These are phyloP conservation scores for Lipomyces chichibuensis DNA, from an alignment of 805 yeast genomes.

Conservation along the genomic window DNA sequence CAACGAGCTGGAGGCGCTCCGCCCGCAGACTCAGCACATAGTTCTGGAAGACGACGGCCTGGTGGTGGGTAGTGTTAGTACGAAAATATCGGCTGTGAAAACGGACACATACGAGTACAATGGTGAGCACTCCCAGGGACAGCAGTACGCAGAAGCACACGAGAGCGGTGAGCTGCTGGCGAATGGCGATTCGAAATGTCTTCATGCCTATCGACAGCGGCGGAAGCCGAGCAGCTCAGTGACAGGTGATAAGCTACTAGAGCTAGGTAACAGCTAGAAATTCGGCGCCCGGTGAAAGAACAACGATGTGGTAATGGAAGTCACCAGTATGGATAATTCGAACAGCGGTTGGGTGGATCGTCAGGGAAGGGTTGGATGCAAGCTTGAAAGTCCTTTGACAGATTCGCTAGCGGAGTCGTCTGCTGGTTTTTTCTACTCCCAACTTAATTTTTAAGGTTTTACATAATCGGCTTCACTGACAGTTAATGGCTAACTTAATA, in stretches of 20 bases:
- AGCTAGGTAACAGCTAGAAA: neutral
- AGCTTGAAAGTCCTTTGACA: too few species aligned
- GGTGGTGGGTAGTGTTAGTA: constrained; percentile 58
- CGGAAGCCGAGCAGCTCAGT: too few species aligned
- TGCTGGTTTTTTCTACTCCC: neutral
- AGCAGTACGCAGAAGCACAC: constrained; percentile 67
- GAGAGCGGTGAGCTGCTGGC: constrained; percentile 69
- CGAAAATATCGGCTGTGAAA: neutral
- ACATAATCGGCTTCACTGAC: too few species aligned
- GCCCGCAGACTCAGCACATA: constrained; percentile 65
- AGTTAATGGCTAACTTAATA: too few species aligned
- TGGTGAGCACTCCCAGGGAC: constrained; percentile 67
- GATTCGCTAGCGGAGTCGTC: neutral
- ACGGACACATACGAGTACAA: constrained; percentile 56
- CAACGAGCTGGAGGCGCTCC: constrained; percentile 73
- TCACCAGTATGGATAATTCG: too few species aligned
- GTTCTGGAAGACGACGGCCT: constrained; percentile 46
- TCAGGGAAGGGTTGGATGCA: too few species aligned
- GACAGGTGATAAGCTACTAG: neutral
- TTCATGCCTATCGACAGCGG: constrained; percentile 1
- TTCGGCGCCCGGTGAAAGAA: too few species aligned
- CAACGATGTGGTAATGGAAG: too few species aligned
- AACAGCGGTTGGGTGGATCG: too few species aligned
- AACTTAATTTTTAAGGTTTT: neutral
- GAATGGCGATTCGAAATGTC: constrained; percentile 54